A percentile compares a stretch with the other conserved stretches of the same genome.
Conservation (phyloP, 1,284 basidiomycete genomes). For the Fomitiporia mediterranea region DNA sequence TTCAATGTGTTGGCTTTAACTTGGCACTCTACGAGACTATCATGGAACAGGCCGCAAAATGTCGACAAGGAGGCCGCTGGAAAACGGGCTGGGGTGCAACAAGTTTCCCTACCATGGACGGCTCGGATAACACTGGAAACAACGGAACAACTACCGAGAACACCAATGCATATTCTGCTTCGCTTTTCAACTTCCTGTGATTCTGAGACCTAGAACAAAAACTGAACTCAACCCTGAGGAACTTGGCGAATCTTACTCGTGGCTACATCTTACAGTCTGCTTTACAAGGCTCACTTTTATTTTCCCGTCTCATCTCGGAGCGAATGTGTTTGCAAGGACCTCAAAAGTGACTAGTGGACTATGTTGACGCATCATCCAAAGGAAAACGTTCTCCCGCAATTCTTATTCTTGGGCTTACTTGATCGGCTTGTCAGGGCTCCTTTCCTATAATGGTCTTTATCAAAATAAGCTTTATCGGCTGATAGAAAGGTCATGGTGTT, state of each 20-base stretch:
- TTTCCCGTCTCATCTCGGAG: not conserved
- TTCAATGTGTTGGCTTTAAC: slow-evolving; percentile 74
- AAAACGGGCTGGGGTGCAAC: slow-evolving; percentile 14
- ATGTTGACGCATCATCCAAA: not conserved
- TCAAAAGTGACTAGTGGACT: not conserved
- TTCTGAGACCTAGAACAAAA: not conserved
- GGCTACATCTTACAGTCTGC: not conserved
- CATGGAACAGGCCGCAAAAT: slow-evolving; percentile 58
- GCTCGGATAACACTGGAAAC: not conserved
- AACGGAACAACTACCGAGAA: not conserved
- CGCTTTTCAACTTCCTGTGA: slow-evolving; percentile 17
- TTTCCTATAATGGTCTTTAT: too few species aligned
- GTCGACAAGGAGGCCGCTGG: slow-evolving; percentile 27
- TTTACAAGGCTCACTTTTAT: not conserved
- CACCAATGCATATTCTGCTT: not conserved
- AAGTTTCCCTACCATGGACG: slow-evolving; percentile 4
- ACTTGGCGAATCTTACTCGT: not conserved
- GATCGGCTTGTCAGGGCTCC: not conserved
- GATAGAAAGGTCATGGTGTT: too few species aligned
- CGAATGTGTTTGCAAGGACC: not conserved
- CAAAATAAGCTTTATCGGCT: too few species aligned
- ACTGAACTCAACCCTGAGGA: not conserved
- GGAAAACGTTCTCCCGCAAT: not conserved
- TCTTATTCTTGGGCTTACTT: not conserved
- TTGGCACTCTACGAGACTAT: slow-evolving; percentile 50